These are phyloP conservation scores for Hyphodiscus hymeniophilus DNA, from an alignment of 495 filamentous ascomycete genomes.

Conservation along the genomic window DNA sequence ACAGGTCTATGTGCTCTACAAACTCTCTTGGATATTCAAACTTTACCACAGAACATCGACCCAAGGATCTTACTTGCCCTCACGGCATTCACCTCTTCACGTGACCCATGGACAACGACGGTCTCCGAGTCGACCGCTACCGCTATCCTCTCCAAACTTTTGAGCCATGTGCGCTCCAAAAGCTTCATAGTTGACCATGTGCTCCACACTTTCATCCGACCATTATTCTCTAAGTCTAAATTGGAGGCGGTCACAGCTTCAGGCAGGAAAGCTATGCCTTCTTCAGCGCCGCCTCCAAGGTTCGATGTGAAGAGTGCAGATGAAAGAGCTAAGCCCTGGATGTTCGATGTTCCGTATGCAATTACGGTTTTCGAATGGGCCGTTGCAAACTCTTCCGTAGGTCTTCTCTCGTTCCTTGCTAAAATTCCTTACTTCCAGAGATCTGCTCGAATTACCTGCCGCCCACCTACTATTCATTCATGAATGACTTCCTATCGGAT, in stretches of 20 bases:
- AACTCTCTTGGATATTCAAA: slow-evolving; percentile 24
- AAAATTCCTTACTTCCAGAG: neutral
- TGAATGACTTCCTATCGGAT: neutral
- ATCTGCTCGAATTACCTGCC: no score
- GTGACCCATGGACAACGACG: slow-evolving; percentile 48
- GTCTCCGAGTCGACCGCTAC: slow-evolving; percentile 26
- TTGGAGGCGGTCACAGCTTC: slow-evolving; percentile 53
- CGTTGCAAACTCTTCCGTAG: slow-evolving; percentile 40
- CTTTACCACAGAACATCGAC: neutral
- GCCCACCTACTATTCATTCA: no score
- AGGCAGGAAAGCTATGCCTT: slow-evolving; percentile 50
- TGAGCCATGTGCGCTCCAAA: slow-evolving; percentile 17
- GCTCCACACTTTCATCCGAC: slow-evolving; percentile 47
- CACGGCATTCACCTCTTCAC: slow-evolving; percentile 36
- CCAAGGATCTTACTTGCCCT: slow-evolving; percentile 27
- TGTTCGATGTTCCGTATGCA: slow-evolving; percentile 50
- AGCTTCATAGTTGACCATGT: slow-evolving; percentile 45
- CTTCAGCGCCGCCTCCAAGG: slow-evolving; percentile 26
- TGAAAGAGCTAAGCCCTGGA: slow-evolving; percentile 66
- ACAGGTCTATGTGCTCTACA: slow-evolving; percentile 10
- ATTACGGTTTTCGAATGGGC: slow-evolving; percentile 61
- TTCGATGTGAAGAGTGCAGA: slow-evolving; percentile 35
- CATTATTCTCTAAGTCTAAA: slow-evolving; percentile 62
- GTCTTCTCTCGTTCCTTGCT: slow-evolving; percentile 6
- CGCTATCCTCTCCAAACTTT: slow-evolving; percentile 34